phyloP scores from a whole-genome alignment of 78 protist species.

The Capsaspora owczarzaki region DNA sequence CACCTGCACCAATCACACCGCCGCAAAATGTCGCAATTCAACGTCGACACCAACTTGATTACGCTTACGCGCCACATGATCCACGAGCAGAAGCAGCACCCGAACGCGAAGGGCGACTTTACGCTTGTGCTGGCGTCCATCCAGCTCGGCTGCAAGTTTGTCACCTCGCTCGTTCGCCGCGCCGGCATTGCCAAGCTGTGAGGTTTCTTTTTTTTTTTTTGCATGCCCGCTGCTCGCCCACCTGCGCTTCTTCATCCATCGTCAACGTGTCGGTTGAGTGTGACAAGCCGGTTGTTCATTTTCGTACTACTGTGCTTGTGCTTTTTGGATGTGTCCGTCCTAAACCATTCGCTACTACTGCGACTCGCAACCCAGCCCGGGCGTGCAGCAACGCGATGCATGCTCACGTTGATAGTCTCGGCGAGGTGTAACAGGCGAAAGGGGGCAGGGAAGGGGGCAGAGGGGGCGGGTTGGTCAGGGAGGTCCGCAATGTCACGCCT shows the following conservation, averaged over 20 bases:
- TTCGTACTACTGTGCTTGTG: neutral
- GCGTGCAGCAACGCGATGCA: neutral
- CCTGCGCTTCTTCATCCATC: neutral
- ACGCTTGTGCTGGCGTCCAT: constrained; percentile 35
- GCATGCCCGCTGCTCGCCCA: neutral
- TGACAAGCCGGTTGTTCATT: too few species aligned
- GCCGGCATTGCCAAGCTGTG: constrained; percentile 47
- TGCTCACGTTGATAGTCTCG: neutral
- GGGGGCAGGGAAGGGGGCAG: neutral
- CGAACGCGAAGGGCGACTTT: constrained; percentile 6
- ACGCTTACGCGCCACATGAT: constrained; percentile 25
- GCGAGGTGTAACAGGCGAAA: neutral
- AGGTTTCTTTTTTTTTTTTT: neutral
- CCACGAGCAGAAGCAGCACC: neutral
- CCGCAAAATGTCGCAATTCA: neutral
- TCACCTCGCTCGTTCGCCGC: constrained; percentile 21
- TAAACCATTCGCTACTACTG: neutral
- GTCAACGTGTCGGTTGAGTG: too few species aligned
- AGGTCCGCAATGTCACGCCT: too few species aligned
- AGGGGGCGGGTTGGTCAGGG: neutral
- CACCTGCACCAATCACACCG: neutral
- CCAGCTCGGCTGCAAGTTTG: constrained; percentile 38
- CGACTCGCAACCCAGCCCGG: neutral
- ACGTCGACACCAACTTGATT: constrained; percentile 11
- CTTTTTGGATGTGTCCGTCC: neutral